Evolutionary conservation across 345 rosid genomes (phyloP).

Genomic region (Linum lewisii): DNA sequence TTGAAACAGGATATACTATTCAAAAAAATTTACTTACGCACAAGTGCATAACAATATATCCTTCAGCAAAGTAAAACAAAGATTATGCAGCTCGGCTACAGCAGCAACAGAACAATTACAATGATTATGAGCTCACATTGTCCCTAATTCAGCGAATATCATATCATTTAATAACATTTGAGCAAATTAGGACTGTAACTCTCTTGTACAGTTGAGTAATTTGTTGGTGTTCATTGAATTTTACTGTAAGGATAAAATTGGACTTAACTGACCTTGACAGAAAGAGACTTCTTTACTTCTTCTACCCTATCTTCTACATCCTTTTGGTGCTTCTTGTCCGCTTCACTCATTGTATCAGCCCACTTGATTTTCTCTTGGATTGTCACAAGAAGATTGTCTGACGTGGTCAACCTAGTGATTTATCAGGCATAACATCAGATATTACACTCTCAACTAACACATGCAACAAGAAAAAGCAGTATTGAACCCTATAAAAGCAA

Average conservation of each 20-base stretch:
- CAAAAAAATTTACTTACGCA: background rate
- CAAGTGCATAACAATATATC: background rate
- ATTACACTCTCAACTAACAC: background rate
- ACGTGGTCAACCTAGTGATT: conserved; percentile 59
- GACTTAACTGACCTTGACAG: conserved; percentile 82
- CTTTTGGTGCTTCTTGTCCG: conserved; percentile 70
- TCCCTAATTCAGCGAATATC: background rate
- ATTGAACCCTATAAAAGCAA: background rate
- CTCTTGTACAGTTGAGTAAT: background rate
- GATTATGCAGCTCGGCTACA: background rate
- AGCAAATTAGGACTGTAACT: background rate
- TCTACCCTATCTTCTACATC: conserved; percentile 74
- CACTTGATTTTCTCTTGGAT: conserved; percentile 97
- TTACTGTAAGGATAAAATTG: conserved; percentile 18
- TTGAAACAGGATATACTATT: background rate
- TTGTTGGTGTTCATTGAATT: background rate
- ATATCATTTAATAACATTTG: background rate
- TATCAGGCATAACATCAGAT: conserved; percentile 1
- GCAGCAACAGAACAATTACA: background rate
- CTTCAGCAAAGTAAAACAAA: background rate
- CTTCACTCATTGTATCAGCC: conserved; percentile 94
- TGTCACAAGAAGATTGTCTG: conserved; percentile 69
- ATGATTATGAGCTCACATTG: background rate
- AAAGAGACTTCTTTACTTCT: conserved; percentile 71
- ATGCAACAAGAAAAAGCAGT: background rate